A percentile compares a stretch with the other conserved stretches of the same genome.
Conservation (phyloP, 148 eudicot species). For the Chenopodium berlandieri region DNA sequence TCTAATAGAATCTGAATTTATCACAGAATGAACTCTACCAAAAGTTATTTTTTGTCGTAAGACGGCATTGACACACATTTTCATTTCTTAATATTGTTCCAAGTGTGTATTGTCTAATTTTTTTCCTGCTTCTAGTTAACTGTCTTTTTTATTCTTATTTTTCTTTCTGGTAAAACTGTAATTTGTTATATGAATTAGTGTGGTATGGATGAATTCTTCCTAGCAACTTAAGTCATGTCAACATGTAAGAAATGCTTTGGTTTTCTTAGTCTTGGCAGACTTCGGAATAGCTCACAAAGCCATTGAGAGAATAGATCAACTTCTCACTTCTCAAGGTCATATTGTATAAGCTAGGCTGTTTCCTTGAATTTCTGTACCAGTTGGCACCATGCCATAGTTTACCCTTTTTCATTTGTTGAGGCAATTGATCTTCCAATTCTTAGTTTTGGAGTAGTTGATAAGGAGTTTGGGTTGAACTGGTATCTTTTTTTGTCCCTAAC, state of each 20-base stretch:
- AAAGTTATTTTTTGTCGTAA: not conserved
- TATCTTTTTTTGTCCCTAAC: not conserved
- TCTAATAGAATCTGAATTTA: not conserved
- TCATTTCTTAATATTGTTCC: not conserved
- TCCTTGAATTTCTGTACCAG: not conserved
- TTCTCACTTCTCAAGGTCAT: not conserved
- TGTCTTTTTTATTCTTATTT: not conserved
- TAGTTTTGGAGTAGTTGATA: not conserved
- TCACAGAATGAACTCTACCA: not conserved
- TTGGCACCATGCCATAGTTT: not conserved
- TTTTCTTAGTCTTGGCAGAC: not conserved
- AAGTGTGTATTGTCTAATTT: not conserved
- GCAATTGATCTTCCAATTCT: not conserved
- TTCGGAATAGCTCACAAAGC: no score
- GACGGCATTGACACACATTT: not conserved
- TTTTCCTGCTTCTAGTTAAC: not conserved
- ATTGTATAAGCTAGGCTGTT: not conserved
- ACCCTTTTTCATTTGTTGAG: not conserved
- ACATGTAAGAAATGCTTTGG: no score
- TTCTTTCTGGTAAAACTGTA: not conserved
- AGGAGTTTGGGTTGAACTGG: not conserved
- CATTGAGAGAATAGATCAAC: not conserved
- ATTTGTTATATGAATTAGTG: not conserved
- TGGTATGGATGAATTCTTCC: not conserved
- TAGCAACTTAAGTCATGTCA: not conserved